phyloP scores from a whole-genome alignment of 257 asterid genomes.

The Plantago major region DNA sequence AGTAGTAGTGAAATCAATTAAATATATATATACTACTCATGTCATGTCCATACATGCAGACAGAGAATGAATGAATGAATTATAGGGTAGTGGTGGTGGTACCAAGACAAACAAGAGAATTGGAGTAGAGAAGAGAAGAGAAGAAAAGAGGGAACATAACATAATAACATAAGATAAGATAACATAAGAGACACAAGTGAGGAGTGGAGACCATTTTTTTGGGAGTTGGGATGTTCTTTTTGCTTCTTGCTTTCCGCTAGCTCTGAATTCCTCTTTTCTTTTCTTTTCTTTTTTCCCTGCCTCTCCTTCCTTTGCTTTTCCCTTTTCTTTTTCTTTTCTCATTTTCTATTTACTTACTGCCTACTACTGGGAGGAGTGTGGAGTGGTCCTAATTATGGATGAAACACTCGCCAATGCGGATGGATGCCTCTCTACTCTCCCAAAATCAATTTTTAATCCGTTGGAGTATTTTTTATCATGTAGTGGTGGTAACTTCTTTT shows the following conservation, averaged over 20 bases:
- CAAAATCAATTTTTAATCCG: background rate
- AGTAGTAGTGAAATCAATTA: too few relatives aligned
- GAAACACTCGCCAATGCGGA: too few relatives aligned
- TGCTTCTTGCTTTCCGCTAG: constrained; percentile 34
- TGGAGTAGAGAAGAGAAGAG: constrained; percentile 1
- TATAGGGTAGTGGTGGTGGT: too few relatives aligned
- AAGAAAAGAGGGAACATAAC: constrained; percentile 21
- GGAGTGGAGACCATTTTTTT: constrained; percentile 49
- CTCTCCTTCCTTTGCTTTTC: constrained; percentile 11
- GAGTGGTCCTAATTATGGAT: background rate
- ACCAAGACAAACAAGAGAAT: too few relatives aligned
- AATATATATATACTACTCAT: too few relatives aligned
- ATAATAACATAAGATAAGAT: too few relatives aligned
- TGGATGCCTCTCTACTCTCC: background rate
- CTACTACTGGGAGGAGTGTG: background rate
- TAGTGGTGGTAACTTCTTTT: too few relatives aligned
- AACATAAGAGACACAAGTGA: constrained; percentile 22
- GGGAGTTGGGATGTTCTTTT: constrained; percentile 36
- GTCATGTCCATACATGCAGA: too few relatives aligned
- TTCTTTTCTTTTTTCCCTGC: constrained; percentile 17
- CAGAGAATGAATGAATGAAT: too few relatives aligned
- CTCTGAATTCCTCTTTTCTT: constrained; percentile 6
- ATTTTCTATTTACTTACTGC: background rate
- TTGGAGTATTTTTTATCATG: constrained; percentile 22
- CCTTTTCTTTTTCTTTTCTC: background rate